Base-by-base conservation (phyloP, 305 asterid genomes). In the Fraxinus paxiana region DNA sequence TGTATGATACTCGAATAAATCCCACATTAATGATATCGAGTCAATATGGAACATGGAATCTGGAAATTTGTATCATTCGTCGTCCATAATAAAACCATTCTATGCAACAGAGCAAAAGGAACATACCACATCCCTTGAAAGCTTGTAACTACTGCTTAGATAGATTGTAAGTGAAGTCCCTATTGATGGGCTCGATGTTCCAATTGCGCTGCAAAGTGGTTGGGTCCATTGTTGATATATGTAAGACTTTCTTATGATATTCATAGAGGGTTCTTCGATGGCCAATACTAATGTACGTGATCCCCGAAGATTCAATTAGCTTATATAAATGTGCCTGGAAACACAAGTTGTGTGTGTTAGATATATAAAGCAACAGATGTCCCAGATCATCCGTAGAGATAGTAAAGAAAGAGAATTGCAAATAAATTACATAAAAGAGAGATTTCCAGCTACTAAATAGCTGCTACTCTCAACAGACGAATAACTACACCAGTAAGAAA, bases 281-380 rank as follows among this genome's bases (percentile, higher is more conserved):
- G 82, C 97, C 97, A 78, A 92, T 80, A 88, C 97, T 93, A 81
- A 93, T 71, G 54, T 84, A 92, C 13, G 97, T 92, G 75, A 92
- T 84, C 34, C 93, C 93, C 73, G 93, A 88, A 78, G 86, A 92
- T 79, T 87, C 90, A 31, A 92, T 85, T 75, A 86, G 85, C 84
- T 80, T 43, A 82, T 92, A 92, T 65, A 92, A 70, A 88, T 89
- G 90, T 82, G 87, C 93, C 98, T 92, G 91, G 86, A 86, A 81
- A 77, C 79, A 88, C 80, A 88, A 35, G 82, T 86, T 78, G 73
- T 1, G 61, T 43, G 35, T 41, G 37, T 51, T 41, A 72, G 59
- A 83, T 31, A 56, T 63, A 56, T 54, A 72, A 73, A 26, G 48
- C 81, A 74, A 70, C 78, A 63, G 77, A 80, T 67, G 65, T 80